Evolutionary conservation across 2,329 filamentous ascomycete genomes (phyloP), one percentile per base, ranked within the genome.

Genomic region (Aspergillus floridensis): DNA sequence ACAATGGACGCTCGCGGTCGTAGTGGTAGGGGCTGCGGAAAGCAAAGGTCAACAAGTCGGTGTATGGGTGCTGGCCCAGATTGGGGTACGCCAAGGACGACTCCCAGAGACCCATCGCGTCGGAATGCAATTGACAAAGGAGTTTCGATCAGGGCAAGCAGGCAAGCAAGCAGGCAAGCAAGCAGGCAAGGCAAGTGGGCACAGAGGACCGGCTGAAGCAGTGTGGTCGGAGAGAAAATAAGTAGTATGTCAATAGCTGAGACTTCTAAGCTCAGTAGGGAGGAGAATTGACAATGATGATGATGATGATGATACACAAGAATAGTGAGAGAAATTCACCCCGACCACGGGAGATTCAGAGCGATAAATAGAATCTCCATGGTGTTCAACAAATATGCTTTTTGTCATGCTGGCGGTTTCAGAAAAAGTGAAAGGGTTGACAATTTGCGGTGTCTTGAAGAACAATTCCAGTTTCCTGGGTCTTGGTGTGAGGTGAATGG

Each of bases 11-110:
- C n/a, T 72, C 64, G 22, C 68, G 65, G 51, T 77, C 73, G 59
- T 76, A 78, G 21, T 62, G 59, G 14, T 65, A 65, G 14, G 74
- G 70, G 14, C 72, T 70, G 44, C 66, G 67, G 59, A 80, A 78
- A 7, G 74, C 72, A 64, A 78, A 80, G 48, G 72, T 75, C 56
- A 80, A 65, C 55, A 80, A 68, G 65, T 80, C 78, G 48, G 72
- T 73, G 62, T 74, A 72, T 47, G 65, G 49, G 44, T 63, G 64
- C 59, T 64, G 35, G 26, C 59, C 63, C 49, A 52, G 41, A 55
- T 62, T 35, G 60, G 65, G 60, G 50, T 52, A 47, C 26, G 61
- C 64, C 60, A 66, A 58, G 52, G 65, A 66, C 35, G 62, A 63
- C 22, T 68, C 65, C 65, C 66, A 66, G 38, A 67, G 66, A 64